Percentiles rank a stretch among this genome's conserved stretches.
Conservation (phyloP, 306 rosid genomes). For the Pyrus betulifolia region DNA sequence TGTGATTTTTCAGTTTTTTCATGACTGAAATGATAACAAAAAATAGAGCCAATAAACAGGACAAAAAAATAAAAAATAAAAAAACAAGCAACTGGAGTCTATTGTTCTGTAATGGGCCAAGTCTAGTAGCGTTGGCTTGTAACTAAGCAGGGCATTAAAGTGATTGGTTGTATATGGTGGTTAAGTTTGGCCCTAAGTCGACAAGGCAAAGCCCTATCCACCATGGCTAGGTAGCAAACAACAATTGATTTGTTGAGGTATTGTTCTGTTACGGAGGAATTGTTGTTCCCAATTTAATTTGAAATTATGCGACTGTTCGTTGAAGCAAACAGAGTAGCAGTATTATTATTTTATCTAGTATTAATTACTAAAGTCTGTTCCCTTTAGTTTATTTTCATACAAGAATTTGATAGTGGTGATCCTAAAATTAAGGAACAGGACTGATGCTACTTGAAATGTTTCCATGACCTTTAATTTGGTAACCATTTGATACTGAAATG, state of each 20-base stretch:
- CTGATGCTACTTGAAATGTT: background rate
- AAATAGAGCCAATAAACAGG: background rate
- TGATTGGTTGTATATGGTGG: too few relatives aligned
- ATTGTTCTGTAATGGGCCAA: too few relatives aligned
- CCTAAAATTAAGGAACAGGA: background rate
- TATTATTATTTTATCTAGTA: background rate
- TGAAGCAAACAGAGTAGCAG: background rate
- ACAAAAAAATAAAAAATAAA: background rate
- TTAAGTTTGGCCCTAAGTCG: too few relatives aligned
- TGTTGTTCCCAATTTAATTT: background rate
- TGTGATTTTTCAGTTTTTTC: background rate
- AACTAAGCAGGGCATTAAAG: too few relatives aligned
- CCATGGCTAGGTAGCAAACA: too few relatives aligned
- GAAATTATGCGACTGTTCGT: background rate
- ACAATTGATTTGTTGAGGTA: too few relatives aligned
- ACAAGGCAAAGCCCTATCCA: too few relatives aligned
- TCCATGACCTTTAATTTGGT: background rate
- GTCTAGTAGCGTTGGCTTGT: too few relatives aligned
- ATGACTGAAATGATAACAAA: background rate
- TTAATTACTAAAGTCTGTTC: background rate
- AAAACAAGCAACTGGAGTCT: background rate
- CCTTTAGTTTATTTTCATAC: background rate
- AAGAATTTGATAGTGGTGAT: background rate
- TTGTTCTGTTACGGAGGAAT: background rate
- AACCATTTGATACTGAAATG: background rate